phyloP scores from a whole-genome alignment of 345 rosid species.

The Populus pruinosa region DNA sequence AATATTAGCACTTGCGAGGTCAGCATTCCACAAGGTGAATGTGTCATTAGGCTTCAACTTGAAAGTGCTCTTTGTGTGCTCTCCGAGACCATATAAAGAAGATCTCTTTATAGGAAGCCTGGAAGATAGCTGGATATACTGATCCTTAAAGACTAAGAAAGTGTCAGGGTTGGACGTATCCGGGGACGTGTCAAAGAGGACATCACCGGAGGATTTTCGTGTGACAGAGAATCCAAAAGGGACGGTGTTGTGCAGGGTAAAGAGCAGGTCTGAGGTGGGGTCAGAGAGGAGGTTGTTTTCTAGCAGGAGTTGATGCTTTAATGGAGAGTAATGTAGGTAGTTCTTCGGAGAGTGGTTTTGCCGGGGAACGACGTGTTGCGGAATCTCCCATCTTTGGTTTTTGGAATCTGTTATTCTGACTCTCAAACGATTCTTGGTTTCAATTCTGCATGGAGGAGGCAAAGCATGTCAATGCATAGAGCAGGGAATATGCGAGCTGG shows the following conservation, averaged over 20 bases:
- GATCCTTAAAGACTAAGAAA: constrained; percentile 64
- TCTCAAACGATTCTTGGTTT: constrained; percentile 12
- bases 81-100: constrained; percentile 65
- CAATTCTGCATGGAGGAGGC: constrained; percentile 7
- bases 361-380: constrained; percentile 40
- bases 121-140: constrained; percentile 63
- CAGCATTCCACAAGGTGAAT: constrained; percentile 63
- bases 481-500: background rate
- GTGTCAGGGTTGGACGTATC: constrained; percentile 27
- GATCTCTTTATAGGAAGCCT: constrained; percentile 51
- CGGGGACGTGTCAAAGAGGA: constrained; percentile 54
- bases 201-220: constrained; percentile 60
- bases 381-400: constrained; percentile 22
- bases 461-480: background rate
- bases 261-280: constrained; percentile 57
- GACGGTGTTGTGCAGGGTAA: constrained; percentile 50
- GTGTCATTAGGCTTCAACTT: constrained; percentile 35
- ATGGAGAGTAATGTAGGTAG: background rate
- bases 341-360: constrained; percentile 13
- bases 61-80: constrained; percentile 59
- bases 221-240: constrained; percentile 60
- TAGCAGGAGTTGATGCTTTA: constrained; percentile 1
- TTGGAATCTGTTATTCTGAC: constrained; percentile 15
- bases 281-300: constrained; percentile 13
- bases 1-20: constrained; percentile 30